These are phyloP conservation scores for Alternaria triticimaculans DNA, from an alignment of 2,329 filamentous ascomycete species.

Conservation along the genomic window DNA sequence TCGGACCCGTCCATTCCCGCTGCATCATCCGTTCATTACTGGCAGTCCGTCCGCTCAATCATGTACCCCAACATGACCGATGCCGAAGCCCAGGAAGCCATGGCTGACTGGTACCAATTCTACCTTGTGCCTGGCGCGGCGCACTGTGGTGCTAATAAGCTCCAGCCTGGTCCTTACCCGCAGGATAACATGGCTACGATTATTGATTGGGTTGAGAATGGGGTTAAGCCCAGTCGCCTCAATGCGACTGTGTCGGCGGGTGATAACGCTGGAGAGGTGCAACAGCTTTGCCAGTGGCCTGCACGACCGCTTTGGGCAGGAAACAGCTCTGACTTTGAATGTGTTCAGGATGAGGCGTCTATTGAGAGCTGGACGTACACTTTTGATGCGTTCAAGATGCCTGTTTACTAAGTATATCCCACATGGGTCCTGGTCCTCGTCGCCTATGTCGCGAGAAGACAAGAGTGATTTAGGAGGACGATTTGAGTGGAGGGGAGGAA, in stretches of 20 bases:
- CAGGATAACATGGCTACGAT: slow-evolving; percentile 49
- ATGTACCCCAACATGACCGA: slow-evolving; percentile 56
- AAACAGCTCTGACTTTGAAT: slow-evolving; percentile 46
- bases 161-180: slow-evolving; percentile 49
- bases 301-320: slow-evolving; percentile 49
- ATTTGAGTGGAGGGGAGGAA: neutral
- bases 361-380: slow-evolving; percentile 52
- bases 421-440: neutral
- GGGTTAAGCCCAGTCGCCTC: slow-evolving; percentile 53
- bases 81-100: slow-evolving; percentile 49
- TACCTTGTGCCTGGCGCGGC: slow-evolving; percentile 62
- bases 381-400: slow-evolving; percentile 50
- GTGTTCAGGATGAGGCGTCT: slow-evolving; percentile 49
- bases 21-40: slow-evolving; percentile 63
- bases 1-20: slow-evolving; percentile 61
- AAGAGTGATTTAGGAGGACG: neutral
- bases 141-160: slow-evolving; percentile 53
- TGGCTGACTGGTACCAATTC: slow-evolving; percentile 62
- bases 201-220: slow-evolving; percentile 62
- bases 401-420: slow-evolving; percentile 16
- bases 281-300: slow-evolving; percentile 54
- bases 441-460: neutral
- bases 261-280: slow-evolving; percentile 44
- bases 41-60: slow-evolving; percentile 59
- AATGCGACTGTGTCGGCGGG: slow-evolving; percentile 48